Percentiles rank a stretch among this genome's conserved stretches.
These are phyloP conservation scores for Pterulicium gracile DNA, from an alignment of 1,284 basidiomycete species.

Conservation along the genomic window DNA sequence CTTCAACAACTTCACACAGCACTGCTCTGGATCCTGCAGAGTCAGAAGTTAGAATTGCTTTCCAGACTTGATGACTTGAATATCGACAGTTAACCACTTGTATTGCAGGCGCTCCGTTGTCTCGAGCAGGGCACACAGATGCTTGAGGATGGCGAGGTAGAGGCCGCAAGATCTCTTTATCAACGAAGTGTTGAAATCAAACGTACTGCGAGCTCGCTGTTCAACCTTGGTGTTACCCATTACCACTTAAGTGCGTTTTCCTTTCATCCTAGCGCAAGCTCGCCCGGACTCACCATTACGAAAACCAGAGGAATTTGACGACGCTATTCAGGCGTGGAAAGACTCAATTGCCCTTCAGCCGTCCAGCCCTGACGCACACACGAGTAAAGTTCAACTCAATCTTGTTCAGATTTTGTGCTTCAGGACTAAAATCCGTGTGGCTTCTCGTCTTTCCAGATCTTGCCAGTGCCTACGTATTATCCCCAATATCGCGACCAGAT, in stretches of 20 bases:
- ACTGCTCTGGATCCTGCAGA: conserved; percentile 79
- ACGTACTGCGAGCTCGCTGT: conserved; percentile 73
- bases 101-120: conserved; percentile 51
- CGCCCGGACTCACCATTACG: conserved; percentile 10
- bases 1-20: conserved; percentile 72
- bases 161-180: conserved; percentile 72
- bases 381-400: conserved; percentile 46
- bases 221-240: conserved; percentile 83
- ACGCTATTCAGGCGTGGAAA: conserved; percentile 81
- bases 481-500: conserved; percentile 76
- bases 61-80: not conserved
- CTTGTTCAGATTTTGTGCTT: conserved; percentile 10
- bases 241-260: conserved; percentile 70
- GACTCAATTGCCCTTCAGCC: conserved; percentile 79
- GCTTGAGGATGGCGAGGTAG: conserved; percentile 84
- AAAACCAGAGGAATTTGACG: conserved; percentile 79
- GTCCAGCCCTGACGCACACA: conserved; percentile 84
- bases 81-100: not conserved
- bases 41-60: conserved; percentile 33
- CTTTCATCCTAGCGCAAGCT: conserved; percentile 9
- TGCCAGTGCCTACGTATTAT: conserved; percentile 90
- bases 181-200: conserved; percentile 74
- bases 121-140: conserved; percentile 82
- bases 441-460: conserved; percentile 45
- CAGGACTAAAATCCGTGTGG: conserved; percentile 6